phyloP scores from a whole-genome alignment of 805 yeast genomes.

The Wickerhamiella azyma region DNA sequence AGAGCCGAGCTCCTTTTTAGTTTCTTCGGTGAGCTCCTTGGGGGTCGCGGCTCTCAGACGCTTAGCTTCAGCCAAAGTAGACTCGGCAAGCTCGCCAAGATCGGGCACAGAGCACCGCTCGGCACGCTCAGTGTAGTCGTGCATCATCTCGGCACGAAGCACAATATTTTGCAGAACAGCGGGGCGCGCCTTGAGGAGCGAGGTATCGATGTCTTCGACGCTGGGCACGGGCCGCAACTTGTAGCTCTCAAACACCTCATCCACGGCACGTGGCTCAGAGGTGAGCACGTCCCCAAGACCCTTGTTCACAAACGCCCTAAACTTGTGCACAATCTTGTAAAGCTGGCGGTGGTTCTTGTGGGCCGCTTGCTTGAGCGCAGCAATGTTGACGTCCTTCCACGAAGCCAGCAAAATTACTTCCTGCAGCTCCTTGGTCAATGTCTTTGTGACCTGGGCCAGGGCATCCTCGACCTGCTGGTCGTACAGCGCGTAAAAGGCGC shows the following conservation, averaged over 20 bases:
- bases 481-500: conserved; percentile 58
- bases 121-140: conserved; percentile 30
- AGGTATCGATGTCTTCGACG: background rate
- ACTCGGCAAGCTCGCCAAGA: conserved; percentile 42
- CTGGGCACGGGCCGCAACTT: background rate
- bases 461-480: conserved; percentile 32
- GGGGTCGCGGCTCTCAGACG: conserved; percentile 70
- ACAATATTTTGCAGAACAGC: conserved; percentile 33
- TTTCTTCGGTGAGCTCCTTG: conserved; percentile 48
- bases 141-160: conserved; percentile 44
- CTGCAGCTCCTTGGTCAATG: conserved; percentile 60
- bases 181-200: background rate
- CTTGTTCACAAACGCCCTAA: conserved; percentile 45
- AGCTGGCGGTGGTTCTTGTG: conserved; percentile 72
- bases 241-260: background rate
- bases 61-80: conserved; percentile 43
- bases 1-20: conserved; percentile 54
- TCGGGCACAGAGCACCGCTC: conserved; percentile 31
- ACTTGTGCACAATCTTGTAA: conserved; percentile 73
- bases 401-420: conserved; percentile 84
- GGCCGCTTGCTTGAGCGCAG: conserved; percentile 88
- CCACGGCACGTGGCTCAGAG: background rate
- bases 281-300: conserved; percentile 38
- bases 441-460: conserved; percentile 30
- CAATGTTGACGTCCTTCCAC: conserved; percentile 93